Percentiles rank a stretch among this genome's conserved stretches.
These are phyloP conservation scores for Pisolithus sp. DNA, from an alignment of 768 basidiomycete genomes.

Conservation along the genomic window DNA sequence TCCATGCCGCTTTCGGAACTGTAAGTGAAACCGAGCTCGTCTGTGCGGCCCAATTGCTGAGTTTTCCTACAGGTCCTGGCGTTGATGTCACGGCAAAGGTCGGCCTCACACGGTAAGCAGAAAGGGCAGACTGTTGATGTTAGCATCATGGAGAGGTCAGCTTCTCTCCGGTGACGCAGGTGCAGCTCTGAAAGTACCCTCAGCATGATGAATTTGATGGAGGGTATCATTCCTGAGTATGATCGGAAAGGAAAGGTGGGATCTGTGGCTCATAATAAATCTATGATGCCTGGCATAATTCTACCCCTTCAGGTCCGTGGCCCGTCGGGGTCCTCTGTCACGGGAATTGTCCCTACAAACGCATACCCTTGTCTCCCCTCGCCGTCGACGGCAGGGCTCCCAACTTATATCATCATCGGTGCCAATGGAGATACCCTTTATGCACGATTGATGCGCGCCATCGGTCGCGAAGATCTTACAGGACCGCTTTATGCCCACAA, in stretches of 20 bases:
- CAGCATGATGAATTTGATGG: conserved; percentile 74
- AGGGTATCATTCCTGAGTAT: conserved; percentile 70
- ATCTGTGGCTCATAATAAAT: neutral
- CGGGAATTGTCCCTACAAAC: conserved; percentile 71
- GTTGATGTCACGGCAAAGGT: conserved; percentile 41
- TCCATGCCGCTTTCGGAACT: conserved; percentile 71
- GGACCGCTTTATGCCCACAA: conserved; percentile 45
- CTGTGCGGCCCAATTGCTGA: neutral
- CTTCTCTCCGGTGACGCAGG: neutral
- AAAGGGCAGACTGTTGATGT: conserved; percentile 61
- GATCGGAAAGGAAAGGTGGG: conserved; percentile 62
- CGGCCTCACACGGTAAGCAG: conserved; percentile 20
- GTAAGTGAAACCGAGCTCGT: conserved; percentile 28
- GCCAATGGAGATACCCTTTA: conserved; percentile 70
- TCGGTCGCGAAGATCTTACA: conserved; percentile 53
- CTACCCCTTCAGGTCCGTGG: conserved; percentile 46
- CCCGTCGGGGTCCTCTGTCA: conserved; percentile 69
- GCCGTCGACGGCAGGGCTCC: conserved; percentile 30
- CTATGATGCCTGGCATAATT: neutral
- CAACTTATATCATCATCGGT: conserved; percentile 62
- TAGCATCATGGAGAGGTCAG: conserved; percentile 65
- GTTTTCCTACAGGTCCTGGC: conserved; percentile 45
- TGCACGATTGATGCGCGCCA: conserved; percentile 55
- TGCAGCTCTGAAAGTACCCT: neutral
- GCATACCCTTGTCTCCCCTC: conserved; percentile 62